Evolutionary conservation across 2,329 filamentous ascomycete species (phyloP).

Genomic region (Phoma sp.): DNA sequence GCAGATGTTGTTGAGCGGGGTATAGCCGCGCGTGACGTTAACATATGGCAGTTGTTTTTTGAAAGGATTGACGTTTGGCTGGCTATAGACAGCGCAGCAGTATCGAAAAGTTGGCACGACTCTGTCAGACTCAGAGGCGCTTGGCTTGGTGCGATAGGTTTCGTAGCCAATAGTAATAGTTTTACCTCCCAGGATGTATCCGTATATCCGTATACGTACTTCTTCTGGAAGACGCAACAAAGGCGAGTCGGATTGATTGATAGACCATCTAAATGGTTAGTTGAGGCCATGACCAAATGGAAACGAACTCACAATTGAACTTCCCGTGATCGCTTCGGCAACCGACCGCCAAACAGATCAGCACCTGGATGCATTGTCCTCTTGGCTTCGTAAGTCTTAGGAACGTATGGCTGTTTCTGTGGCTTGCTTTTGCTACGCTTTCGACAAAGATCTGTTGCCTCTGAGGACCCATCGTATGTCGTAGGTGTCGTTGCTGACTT

Average conservation of each 20-base stretch:
- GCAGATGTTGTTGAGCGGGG: slow-evolving; percentile 34
- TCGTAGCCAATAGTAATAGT: slow-evolving; percentile 36
- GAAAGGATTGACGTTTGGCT: slow-evolving; percentile 21
- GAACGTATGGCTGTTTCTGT: slow-evolving; percentile 18
- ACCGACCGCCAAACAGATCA: slow-evolving; percentile 15
- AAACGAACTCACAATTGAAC: slow-evolving; percentile 22
- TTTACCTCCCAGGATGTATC: slow-evolving; percentile 30
- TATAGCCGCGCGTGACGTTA: slow-evolving; percentile 18
- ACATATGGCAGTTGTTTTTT: slow-evolving; percentile 6
- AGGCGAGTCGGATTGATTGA: slow-evolving; percentile 34
- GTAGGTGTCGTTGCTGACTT: neutral
- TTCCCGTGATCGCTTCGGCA: slow-evolving; percentile 22
- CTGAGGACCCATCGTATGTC: slow-evolving; percentile 8
- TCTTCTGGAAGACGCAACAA: slow-evolving; percentile 35
- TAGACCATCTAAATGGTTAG: slow-evolving; percentile 25
- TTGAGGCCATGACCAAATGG: neutral
- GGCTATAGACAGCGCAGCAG: slow-evolving; percentile 24
- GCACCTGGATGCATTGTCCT: slow-evolving; percentile 13
- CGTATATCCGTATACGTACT: slow-evolving; percentile 33
- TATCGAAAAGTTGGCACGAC: slow-evolving; percentile 33
- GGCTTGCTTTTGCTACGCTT: slow-evolving; percentile 16
- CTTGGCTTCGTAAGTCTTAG: slow-evolving; percentile 22
- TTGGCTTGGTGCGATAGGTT: slow-evolving; percentile 24
- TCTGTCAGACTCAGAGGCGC: neutral
- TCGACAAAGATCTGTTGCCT: slow-evolving; percentile 16